Base-by-base conservation (phyloP, 768 basidiomycete species). In the Lyophyllum decastes region DNA sequence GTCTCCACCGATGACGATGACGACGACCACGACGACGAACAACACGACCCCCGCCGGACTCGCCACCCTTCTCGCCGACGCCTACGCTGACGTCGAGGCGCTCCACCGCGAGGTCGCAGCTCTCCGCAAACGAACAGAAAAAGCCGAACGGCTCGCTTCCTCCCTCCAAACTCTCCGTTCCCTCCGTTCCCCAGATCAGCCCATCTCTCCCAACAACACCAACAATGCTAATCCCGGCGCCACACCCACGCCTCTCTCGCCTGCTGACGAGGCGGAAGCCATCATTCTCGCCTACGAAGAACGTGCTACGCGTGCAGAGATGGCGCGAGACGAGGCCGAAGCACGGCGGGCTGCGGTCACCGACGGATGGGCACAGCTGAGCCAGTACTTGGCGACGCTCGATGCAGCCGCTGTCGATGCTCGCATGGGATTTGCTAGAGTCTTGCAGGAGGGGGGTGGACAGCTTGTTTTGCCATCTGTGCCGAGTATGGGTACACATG, bases 281-380 rank as follows among this genome's bases (percentile, higher is more conserved):
- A 74, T 75, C 51, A 62, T 75, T 63, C 70, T 82, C 60, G 76
- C 82, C 0, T 78, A 74, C 58, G 84, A 87, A 59, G 73, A 77
- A 26, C 82, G 84, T 52, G 73, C 78, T 1, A 71, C 75, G 34
- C 72, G 74, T 52, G 82, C 83, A 2, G 84, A 87, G 66, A 66
- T 69, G 26, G 79, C 77, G 3, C 75, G 82, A 50, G 85, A 87
- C 64, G 85, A 87, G 11, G 78, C 81, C 0, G 80, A 84, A 30
- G 76, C 80, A 0, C 75, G 82, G 12, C 64, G 77, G 57, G 73
- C 72, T 51, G 69, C 75, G 54, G 56, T 84, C 35, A 68, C 74
- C 22, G 80, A 85, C 19, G 72, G 73, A 24, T 88, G 85, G 84
- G 48, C 64, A 1, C 77, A 81, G 55, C 73, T 86, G 60, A 78